Base-by-base conservation (phyloP, 345 rosid genomes). In the Limnanthes douglasii region DNA sequence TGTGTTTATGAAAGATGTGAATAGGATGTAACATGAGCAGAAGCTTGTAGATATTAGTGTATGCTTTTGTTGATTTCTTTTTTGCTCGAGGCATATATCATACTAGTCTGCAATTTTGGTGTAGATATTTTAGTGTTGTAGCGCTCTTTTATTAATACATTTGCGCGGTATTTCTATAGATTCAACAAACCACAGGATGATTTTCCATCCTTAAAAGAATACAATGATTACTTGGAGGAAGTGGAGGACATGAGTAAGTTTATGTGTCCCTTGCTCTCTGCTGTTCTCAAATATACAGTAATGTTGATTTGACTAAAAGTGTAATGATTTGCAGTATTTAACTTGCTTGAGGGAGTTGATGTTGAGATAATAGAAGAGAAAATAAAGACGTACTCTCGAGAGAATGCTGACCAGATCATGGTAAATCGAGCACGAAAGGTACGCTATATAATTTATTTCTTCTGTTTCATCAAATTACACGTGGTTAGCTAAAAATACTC, bases 191-290 rank as follows among this genome's bases (percentile, higher is more conserved):
- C 88, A 48, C 85, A 81, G 59, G 94, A 84, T 4, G 96, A 81
- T 63, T 92, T 85, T 40, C 62, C 78, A 15, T 70, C 83, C 23
- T 28, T 85, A 50, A 65, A 23, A 35, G 99, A 81, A 43, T 92
- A 85, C 61, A 81, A 85, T 57, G 90, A 92, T 68, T 85, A 78
- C 60, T 68, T 85, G 69, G 96, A 85, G 60, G 86, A 81, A 54
- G 94, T 92, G 24, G 99, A 92, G 67, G 79, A 80, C 42, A 85
- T 92, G 93, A 57, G 99, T 92, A 55, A 43, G 86, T 54, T 38
- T n/a, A n/a, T n/a, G n/a, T n/a, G n/a, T 33, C 39, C 42, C 42
- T 29, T 50, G n/a, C 22, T 24, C 4, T 44, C 45, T 11, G 21
- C 38, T 24, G 11, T 28, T 23, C 27, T 49, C n/a, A n/a, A n/a